Base-by-base conservation (phyloP, 176 grass and related monocot species). In the Bonia amplexicaulis region DNA sequence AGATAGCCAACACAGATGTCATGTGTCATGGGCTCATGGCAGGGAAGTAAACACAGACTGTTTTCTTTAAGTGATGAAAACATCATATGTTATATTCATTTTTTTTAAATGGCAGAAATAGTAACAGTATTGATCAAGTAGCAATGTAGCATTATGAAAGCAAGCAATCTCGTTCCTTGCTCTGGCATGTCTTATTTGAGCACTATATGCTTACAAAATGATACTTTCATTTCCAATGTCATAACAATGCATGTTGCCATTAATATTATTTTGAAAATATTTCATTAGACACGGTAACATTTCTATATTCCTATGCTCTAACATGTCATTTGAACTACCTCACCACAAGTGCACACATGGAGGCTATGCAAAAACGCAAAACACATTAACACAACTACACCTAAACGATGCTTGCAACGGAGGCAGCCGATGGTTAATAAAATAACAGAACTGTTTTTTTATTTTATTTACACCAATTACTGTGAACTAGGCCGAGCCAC, bases 1-100 rank as follows among this genome's bases (percentile, higher is more conserved):
- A 80, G 66, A 71, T 27, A 71, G 57, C 45, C 45, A 80, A 23
- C 77, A 55, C 7, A 87, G 25, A 54, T 80, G 59, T 4, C 69
- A 80, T 73, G 77, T 31, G 61, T 40, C 45, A 44, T 54, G 33
- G 3, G 23, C 58, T 66, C 23, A 25, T 64, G 44, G 29, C 15
- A 80, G 31, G 19, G 45, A 22, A 44, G 6, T 23, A 80, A 79
- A 35, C 44, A 80, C 14, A 15, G 7, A 19, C 12, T 22, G 9
- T 66, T 84, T 42, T 41, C 31, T n/a, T 41, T 0, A 42, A 13
- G 14, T 9, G 42, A 76, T 55, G 29, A 55, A 37, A 72, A 48
- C 39, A 14, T 59, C 6, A 12, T 44, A 71, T 45, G 15, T 0
- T 20, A 70, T 27, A 73, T 47, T 19, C 25, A 41, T 72, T 64